Conservation (phyloP, 148 eudicot genomes). For the Bassia scoparia region DNA sequence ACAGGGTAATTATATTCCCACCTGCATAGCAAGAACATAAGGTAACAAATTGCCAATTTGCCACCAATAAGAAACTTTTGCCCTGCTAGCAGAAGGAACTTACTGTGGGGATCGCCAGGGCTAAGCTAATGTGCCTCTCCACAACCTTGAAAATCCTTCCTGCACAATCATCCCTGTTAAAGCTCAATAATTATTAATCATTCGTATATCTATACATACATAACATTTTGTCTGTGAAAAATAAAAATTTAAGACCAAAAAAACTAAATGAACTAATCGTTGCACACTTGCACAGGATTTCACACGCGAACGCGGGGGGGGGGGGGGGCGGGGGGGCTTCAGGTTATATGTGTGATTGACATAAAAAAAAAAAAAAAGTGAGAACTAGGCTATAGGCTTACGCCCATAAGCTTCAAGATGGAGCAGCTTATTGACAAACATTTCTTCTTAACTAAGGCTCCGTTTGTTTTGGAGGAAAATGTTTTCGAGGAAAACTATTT, state of each 20-base stretch:
- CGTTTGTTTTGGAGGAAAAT: too few relatives aligned
- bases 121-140: slow-evolving; percentile 97
- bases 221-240: too few relatives aligned
- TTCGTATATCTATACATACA: too few relatives aligned
- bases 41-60: neutral
- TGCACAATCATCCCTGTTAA: slow-evolving; percentile 46
- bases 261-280: too few relatives aligned
- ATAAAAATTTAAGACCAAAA: too few relatives aligned
- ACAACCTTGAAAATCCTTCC: slow-evolving; percentile 79
- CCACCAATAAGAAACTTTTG: neutral
- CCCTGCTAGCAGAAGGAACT: slow-evolving; percentile 26
- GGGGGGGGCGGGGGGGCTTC: too few relatives aligned
- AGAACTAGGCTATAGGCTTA: neutral
- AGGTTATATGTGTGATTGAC: neutral
- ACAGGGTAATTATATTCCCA: slow-evolving; percentile 80
- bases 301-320: too few relatives aligned
- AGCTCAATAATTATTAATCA: slow-evolving; percentile 29
- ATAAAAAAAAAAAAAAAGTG: neutral
- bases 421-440: neutral
- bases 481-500: too few relatives aligned
- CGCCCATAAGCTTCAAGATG: neutral
- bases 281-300: too few relatives aligned
- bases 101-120: slow-evolving; percentile 83
- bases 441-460: neutral
- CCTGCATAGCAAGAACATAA: slow-evolving; percentile 36